phyloP scores from a whole-genome alignment of 352 stramenopile genomes.

The Phytophthora citricola region DNA sequence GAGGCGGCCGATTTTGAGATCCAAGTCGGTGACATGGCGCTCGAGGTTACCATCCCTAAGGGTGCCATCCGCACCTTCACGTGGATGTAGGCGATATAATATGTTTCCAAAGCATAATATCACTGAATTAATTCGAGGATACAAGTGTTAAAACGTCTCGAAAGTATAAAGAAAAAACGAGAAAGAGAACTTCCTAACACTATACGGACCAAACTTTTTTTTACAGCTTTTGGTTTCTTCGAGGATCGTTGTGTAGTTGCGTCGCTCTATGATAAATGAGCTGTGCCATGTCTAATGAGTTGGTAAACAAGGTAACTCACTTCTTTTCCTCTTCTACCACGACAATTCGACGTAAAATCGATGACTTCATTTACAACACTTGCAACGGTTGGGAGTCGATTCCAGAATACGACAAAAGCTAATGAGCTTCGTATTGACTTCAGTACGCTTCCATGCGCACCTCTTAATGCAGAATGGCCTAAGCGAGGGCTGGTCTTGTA shows the following conservation, averaged over 20 bases:
- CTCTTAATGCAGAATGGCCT: neutral
- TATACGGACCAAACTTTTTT: too few relatives aligned
- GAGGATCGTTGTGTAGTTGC: too few relatives aligned
- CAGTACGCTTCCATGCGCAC: neutral
- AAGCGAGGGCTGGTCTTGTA: neutral
- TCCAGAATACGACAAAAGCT: neutral
- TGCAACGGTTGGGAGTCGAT: too few relatives aligned
- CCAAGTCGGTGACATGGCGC: slow-evolving; percentile 42
- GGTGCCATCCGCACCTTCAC: slow-evolving; percentile 65
- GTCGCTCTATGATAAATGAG: too few relatives aligned
- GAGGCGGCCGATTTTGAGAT: slow-evolving; percentile 70
- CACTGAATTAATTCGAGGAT: neutral
- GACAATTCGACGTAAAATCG: too few relatives aligned
- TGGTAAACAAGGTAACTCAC: too few relatives aligned
- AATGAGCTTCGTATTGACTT: neutral
- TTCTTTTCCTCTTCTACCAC: too few relatives aligned
- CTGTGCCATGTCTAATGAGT: too few relatives aligned
- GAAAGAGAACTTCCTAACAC: too few relatives aligned
- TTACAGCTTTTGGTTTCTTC: too few relatives aligned
- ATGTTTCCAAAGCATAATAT: neutral
- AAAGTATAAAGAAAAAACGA: too few relatives aligned
- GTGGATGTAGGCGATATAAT: slow-evolving; percentile 9
- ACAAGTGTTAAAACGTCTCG: neutral
- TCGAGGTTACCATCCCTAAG: slow-evolving; percentile 55
- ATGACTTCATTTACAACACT: too few relatives aligned